Percentiles rank a stretch among this genome's conserved stretches.
Evolutionary conservation across 768 basidiomycete species (phyloP).

Genomic region (Termitomyces sp.): DNA sequence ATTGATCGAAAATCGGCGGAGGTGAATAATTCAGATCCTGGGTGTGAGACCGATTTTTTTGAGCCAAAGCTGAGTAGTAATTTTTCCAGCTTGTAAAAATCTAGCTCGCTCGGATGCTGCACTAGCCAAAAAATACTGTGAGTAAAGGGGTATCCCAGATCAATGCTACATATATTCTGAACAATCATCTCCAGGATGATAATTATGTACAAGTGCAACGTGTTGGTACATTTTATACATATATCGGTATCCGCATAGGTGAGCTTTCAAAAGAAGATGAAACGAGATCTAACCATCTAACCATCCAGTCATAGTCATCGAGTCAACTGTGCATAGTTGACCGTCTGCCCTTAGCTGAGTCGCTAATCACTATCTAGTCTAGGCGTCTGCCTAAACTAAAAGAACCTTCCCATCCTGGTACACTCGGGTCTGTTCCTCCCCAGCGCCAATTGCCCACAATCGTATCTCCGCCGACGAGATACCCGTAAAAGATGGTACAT

Average conservation of each 20-base stretch:
- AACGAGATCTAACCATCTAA: background rate
- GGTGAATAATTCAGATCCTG: too few relatives aligned
- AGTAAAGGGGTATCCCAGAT: background rate
- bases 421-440: constrained; percentile 38
- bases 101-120: background rate
- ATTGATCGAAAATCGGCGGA: too few relatives aligned
- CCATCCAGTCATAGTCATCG: background rate
- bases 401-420: constrained; percentile 58
- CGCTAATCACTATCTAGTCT: background rate
- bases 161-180: background rate
- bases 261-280: background rate
- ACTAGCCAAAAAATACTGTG: too few relatives aligned
- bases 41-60: too few relatives aligned
- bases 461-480: constrained; percentile 58
- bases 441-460: constrained; percentile 74
- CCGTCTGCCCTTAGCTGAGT: too few relatives aligned
- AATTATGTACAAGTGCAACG: background rate
- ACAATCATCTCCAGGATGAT: too few relatives aligned
- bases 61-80: too few relatives aligned
- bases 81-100: background rate
- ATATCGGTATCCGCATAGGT: background rate
- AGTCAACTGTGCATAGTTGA: too few relatives aligned
- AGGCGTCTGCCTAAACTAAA: constrained; percentile 56
- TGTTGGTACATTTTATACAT: background rate
- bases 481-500: constrained; percentile 61